phyloP scores from a whole-genome alignment of 2,329 filamentous ascomycete species.

The Microdochium paspali region DNA sequence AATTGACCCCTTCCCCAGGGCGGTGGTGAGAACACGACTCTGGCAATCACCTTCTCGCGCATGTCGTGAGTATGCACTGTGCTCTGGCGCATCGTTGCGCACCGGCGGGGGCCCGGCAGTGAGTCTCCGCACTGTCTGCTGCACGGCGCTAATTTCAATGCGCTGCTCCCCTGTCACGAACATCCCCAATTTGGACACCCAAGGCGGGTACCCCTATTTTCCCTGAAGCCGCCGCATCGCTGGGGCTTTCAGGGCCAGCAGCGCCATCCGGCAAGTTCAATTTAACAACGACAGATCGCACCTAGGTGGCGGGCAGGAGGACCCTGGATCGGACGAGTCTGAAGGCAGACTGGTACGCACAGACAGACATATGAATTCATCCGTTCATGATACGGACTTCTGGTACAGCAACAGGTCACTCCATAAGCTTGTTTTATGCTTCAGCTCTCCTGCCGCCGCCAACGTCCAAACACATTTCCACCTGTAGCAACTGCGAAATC shows the following conservation, averaged over 20 bases:
- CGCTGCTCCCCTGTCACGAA: conserved; percentile 18
- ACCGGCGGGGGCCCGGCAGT: no score
- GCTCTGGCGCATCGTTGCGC: background rate
- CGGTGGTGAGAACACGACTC: background rate
- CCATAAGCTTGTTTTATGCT: no score
- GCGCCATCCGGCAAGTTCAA: no score
- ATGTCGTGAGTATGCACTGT: background rate
- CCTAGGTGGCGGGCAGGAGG: background rate
- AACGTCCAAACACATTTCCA: no score
- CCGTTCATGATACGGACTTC: no score
- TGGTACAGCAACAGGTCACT: no score
- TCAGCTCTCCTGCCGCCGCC: no score
- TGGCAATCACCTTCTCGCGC: background rate
- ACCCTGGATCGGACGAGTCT: background rate
- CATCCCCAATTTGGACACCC: background rate
- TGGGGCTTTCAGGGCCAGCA: no score
- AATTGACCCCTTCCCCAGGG: background rate
- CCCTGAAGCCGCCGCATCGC: background rate
- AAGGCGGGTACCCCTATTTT: background rate
- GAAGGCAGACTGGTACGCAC: no score
- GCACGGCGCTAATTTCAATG: conserved; percentile 29
- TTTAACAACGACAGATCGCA: background rate
- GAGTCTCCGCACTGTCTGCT: background rate
- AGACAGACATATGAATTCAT: no score
- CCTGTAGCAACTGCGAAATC: no score